These are phyloP conservation scores for Ascochyta rabiei DNA, from an alignment of 2,329 filamentous ascomycete species.

Conservation along the genomic window DNA sequence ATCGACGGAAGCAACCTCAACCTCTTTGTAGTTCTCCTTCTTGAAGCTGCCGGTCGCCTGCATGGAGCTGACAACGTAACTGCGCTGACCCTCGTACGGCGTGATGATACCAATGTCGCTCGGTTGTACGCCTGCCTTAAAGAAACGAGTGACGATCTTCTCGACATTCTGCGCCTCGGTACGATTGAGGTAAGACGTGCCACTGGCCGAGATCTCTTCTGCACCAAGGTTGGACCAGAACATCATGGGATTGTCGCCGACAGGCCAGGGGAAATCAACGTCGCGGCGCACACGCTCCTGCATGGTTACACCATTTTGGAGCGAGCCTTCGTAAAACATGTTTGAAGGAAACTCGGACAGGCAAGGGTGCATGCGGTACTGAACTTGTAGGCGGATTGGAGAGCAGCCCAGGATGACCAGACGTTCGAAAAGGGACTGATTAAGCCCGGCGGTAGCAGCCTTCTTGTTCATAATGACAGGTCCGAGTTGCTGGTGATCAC, in stretches of 20 bases:
- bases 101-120: conserved; percentile 96
- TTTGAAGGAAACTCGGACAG: conserved; percentile 97
- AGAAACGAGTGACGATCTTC: conserved; percentile 97
- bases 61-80: conserved; percentile 99
- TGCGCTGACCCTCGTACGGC: conserved; percentile 96
- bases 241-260: conserved; percentile 96
- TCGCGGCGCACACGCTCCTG: conserved; percentile 87
- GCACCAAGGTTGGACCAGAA: conserved; percentile 99
- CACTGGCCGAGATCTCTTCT: conserved; percentile 96
- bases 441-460: conserved; percentile 93
- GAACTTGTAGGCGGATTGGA: conserved; percentile 92
- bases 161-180: conserved; percentile 97
- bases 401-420: conserved; percentile 88
- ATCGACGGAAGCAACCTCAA: conserved; percentile 97
- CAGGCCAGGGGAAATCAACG: conserved; percentile 98
- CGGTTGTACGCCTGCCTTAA: conserved; percentile 97
- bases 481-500: conserved; percentile 96
- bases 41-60: conserved; percentile 96
- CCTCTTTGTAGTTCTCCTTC: conserved; percentile 98
- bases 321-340: conserved; percentile 98
- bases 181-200: conserved; percentile 96
- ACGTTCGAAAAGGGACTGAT: conserved; percentile 98
- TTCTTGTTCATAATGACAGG: conserved; percentile 99
- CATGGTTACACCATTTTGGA: conserved; percentile 95
- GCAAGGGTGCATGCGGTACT: conserved; percentile 99